Evolutionary conservation across 2,329 filamentous ascomycete species (phyloP), one percentile per base, ranked within the genome.

Genomic region (Dothideomycetidae sp.): DNA sequence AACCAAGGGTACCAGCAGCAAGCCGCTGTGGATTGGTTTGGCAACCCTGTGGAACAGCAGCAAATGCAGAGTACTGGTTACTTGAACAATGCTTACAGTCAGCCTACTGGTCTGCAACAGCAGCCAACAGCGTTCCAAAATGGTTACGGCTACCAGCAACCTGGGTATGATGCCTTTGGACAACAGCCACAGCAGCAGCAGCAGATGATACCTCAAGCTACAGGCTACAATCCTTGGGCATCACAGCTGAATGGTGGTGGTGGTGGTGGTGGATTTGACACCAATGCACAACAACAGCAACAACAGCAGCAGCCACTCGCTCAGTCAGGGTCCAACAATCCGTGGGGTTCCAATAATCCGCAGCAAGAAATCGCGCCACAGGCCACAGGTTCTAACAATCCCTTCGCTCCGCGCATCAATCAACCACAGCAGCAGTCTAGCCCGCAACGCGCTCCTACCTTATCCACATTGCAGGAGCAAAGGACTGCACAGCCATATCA

Each of bases 1-100:
- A 96, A 94, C 59, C 86, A 93, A 62, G 88, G 88, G 32, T 98
- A 98, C 53, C 86, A 96, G 63, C 90, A 98, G 61, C 88, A 93
- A 55, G 81, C 81, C 40, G 83, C 84, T 10, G 90, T 98, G 12
- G 90, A 98, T 60, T 96, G 92, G 75, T 90, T 92, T 50, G 90
- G 88, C 42, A 98, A 98, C 58, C 84, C 86, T 10, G 79, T 96
- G 51, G 82, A 88, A 41, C 77, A 75, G 51, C 49, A 63, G 34
- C 62, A 66, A 46, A 64, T 78, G 48, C 77, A 86, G 56, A 70
- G 66, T 37, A 80, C 75, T 10, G 75, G 75, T 4, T 79, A 68
- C 50, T 58, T 78, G 45, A 77, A 77, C 58, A 76, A 73, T 48
- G 71, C 75, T 43, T 79, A 79, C 52, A 70, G 73, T 31, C 85